Percentiles rank a stretch among this genome's conserved stretches.
phyloP scores from a whole-genome alignment of 106 monocot genomes.

The Iris macrosiphon region DNA sequence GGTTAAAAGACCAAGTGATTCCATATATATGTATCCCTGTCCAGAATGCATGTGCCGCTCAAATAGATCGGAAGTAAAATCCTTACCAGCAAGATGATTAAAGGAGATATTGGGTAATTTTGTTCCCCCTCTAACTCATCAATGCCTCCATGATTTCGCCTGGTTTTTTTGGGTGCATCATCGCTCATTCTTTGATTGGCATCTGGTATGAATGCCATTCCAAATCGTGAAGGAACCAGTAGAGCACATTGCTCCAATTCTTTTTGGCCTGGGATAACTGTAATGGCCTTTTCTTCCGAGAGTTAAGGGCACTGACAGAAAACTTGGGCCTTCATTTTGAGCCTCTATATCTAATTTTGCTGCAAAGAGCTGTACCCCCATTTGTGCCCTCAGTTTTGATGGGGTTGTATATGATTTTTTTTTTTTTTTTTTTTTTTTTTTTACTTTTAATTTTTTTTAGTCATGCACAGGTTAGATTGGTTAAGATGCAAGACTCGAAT shows the following conservation, averaged over 20 bases:
- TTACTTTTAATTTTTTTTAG: background rate
- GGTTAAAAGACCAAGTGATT: background rate
- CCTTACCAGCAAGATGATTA: background rate
- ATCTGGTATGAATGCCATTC: slow-evolving; percentile 13
- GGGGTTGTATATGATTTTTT: background rate
- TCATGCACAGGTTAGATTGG: background rate
- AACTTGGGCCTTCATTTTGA: no score
- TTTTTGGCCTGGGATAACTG: slow-evolving; percentile 23
- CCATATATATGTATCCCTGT: background rate
- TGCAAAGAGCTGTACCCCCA: slow-evolving; percentile 1
- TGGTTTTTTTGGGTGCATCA: no score
- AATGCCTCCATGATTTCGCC: no score
- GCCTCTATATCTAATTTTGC: no score
- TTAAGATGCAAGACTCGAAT: no score
- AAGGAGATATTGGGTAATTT: no score
- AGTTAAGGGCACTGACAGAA: no score
- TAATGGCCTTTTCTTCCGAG: no score
- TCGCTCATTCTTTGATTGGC: slow-evolving; percentile 39
- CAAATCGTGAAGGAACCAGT: slow-evolving; percentile 5
- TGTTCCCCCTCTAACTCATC: no score
- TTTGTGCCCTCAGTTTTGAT: background rate
- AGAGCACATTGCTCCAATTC: slow-evolving; percentile 29
- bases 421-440: background rate
- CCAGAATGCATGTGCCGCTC: background rate
- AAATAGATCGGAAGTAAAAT: background rate